phyloP scores from a whole-genome alignment of 1,284 basidiomycete genomes.

The Apiotrichum gamsii region DNA sequence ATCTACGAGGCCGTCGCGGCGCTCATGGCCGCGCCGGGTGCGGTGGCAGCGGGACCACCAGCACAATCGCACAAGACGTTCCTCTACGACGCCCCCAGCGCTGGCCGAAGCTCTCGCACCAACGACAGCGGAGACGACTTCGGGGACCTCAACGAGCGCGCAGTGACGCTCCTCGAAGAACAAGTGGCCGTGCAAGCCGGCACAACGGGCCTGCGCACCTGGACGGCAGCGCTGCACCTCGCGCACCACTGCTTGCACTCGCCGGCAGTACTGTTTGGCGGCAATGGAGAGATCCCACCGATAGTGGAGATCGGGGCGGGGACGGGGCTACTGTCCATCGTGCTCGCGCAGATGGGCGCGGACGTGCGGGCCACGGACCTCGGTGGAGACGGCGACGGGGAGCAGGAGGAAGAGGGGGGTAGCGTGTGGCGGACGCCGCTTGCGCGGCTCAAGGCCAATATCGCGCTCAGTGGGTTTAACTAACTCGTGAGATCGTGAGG shows the following conservation, averaged over 20 bases:
- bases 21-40: constrained; percentile 22
- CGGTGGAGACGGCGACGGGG: constrained; percentile 43
- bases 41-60: constrained; percentile 23
- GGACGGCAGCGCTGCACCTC: constrained; percentile 31
- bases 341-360: constrained; percentile 36
- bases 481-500: too few relatives aligned
- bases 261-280: constrained; percentile 8
- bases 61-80: constrained; percentile 44
- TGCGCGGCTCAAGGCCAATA: constrained; percentile 27
- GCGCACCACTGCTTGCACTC: constrained; percentile 35
- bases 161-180: constrained; percentile 45
- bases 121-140: background rate
- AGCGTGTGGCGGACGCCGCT: constrained; percentile 29
- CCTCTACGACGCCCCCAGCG: constrained; percentile 29
- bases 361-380: constrained; percentile 69
- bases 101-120: too few relatives aligned
- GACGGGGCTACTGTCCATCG: constrained; percentile 42
- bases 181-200: constrained; percentile 46
- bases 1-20: constrained; percentile 37
- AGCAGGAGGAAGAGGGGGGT: constrained; percentile 46
- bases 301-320: constrained; percentile 46
- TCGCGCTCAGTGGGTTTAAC: constrained; percentile 38
- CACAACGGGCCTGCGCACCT: constrained; percentile 47
- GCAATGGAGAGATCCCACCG: background rate
- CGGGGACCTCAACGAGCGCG: constrained; percentile 13